Base-by-base conservation (phyloP, 2,329 filamentous ascomycete genomes). In the Fusarium equiseti region DNA sequence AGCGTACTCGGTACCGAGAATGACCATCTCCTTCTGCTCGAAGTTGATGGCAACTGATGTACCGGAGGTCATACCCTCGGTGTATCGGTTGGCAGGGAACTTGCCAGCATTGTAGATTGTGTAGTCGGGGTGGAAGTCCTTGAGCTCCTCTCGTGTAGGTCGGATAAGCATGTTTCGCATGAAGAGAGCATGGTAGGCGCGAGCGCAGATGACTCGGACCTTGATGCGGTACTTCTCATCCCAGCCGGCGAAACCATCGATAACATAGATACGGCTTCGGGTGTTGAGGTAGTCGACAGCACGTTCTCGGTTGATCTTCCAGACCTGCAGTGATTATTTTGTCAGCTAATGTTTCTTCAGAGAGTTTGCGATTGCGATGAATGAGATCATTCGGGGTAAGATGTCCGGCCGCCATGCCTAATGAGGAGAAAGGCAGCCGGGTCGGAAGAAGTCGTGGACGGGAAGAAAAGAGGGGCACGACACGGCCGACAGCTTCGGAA, bases 81-180 rank as follows among this genome's bases (percentile, higher is more conserved):
- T 99, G 85, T 91, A 99, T 83, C 95, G 91, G 88, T 99, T 99
- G 80, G 96, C 96, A 49, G 96, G 96, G 92, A 99, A 99, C 70
- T 93, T 93, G 75, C 96, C 96, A 70, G 95, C 96, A 82, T 99
- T 99, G 92, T 99, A 99, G 86, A 99, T 98, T 78, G 95, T 95
- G 87, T 99, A 99, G 87, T 99, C 95, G 77, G 96, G 96, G 83
- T 97, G 93, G 90, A 99, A 99, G 85, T 94, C 90, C 86, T 97
- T 92, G 59, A 99, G 91, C 87, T 99, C 95, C 84, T 97, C 93
- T 71, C 89, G 89, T 56, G 91, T 87, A 71, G 96, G 96, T 76
- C 96, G 92, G 87, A 99, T 99, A 80, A 99, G 92, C 96, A 99
- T 99, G 89, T 99, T 99, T 81, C 95, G 93, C 96, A 99, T 99